Conservation (phyloP, 768 basidiomycete species). For the Agaricus subrufescens region DNA sequence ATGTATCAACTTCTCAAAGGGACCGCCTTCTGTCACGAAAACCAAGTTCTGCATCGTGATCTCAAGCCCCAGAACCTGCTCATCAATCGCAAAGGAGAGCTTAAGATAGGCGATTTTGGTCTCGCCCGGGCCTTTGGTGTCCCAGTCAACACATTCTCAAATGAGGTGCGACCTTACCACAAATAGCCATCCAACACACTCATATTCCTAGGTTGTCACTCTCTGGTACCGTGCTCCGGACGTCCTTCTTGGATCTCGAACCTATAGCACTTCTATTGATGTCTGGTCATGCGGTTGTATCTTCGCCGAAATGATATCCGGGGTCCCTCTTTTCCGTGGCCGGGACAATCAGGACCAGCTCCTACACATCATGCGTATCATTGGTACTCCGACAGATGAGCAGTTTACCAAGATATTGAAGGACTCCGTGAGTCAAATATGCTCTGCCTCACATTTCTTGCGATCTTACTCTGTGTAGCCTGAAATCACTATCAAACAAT, state of each 20-base stretch:
- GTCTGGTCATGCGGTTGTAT: conserved; percentile 99
- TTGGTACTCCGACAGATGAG: conserved; percentile 90
- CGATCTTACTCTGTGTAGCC: conserved; percentile 42
- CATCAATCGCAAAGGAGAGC: conserved; percentile 94
- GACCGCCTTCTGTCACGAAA: conserved; percentile 98
- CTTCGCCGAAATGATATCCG: conserved; percentile 99
- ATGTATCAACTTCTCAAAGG: conserved; percentile 98
- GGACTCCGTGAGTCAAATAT: conserved; percentile 64
- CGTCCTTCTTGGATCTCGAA: conserved; percentile 92
- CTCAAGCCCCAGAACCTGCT: conserved; percentile 98
- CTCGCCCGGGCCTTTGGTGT: conserved; percentile 97
- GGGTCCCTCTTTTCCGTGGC: conserved; percentile 93
- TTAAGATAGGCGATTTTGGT: conserved; percentile 98
- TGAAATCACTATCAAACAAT: conserved; percentile 79
- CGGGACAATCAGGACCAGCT: conserved; percentile 97
- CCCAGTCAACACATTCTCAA: conserved; percentile 98
- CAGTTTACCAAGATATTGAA: conserved; percentile 83
- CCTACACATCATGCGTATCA: conserved; percentile 95
- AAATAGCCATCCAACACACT: background rate
- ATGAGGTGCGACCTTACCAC: conserved; percentile 55
- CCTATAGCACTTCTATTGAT: conserved; percentile 97
- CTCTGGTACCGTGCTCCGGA: conserved; percentile 99
- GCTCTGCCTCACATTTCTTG: background rate
- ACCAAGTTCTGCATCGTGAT: conserved; percentile 95
- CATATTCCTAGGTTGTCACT: conserved; percentile 77